Base-by-base conservation (phyloP, 2,329 filamentous ascomycete genomes). In the Dactylellina parvicollis region DNA sequence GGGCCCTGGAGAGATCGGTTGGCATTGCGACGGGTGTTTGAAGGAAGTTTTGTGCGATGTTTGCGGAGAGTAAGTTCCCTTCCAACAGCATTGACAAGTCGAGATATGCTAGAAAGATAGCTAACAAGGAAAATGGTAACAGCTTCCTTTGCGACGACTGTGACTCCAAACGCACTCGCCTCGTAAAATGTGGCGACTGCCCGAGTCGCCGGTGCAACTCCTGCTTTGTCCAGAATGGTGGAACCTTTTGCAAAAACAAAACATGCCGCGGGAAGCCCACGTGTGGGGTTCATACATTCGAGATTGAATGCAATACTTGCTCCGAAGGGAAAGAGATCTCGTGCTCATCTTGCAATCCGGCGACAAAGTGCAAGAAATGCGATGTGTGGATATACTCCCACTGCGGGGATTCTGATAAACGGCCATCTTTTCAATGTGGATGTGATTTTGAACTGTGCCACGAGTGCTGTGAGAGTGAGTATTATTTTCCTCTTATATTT, bases 31-130 rank as follows among this genome's bases (percentile, higher is more conserved):
- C 22, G 52, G 55, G 18, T 72, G 67, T 20, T 24, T 72, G 3
- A 72, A 72, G 46, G 67, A 72, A n/a, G 67, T 72, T 12, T 46
- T 72, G 40, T 72, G 67, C 52, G 67, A 72, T 38, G 47, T 42
- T 42, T 72, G 67, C 24, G 67, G 59, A 57, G 59, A 72, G 67
- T 72, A 65, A 14, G 67, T 65, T n/a, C n/a, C n/a, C n/a, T n/a
- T n/a, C n/a, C 10, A 54, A 16, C 10, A 7, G 30, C 24, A n/a
- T 18, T 26, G 2, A 20, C n/a, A 14, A n/a, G 10, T 24, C 7
- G 9, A 3, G 12, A 36, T 42, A 34, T 28, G 3, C 4, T 12
- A 44, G 16, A 18, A 24, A 24, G 14, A 52, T 18, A 20, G 20
- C 30, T 65, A 42, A 36, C 10, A 9, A 20, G 22, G 10, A 30